These are phyloP conservation scores for Hygrophorus pudorinus DNA, from an alignment of 768 basidiomycete genomes.

Conservation along the genomic window DNA sequence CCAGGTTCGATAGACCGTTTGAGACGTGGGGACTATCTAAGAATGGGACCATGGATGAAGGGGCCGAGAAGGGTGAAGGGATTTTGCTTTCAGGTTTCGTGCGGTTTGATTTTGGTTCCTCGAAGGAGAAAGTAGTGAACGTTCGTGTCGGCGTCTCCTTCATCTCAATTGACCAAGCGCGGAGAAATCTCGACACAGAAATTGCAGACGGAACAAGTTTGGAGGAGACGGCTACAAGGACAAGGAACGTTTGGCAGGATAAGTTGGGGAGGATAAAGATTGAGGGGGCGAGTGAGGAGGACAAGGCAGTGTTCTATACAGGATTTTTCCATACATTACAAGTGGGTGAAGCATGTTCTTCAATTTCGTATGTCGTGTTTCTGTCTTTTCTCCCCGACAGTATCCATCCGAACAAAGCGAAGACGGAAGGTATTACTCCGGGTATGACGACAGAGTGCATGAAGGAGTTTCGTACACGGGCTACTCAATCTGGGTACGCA, in stretches of 20 bases:
- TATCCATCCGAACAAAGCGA: constrained; percentile 58
- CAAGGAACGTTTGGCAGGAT: constrained; percentile 35
- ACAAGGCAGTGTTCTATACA: constrained; percentile 35
- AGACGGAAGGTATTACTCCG: constrained; percentile 54
- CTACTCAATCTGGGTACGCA: constrained; percentile 66
- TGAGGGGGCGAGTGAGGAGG: constrained; percentile 28
- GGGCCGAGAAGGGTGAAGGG: constrained; percentile 20
- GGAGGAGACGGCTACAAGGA: constrained; percentile 32
- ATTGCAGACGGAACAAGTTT: constrained; percentile 32
- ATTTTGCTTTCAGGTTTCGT: constrained; percentile 33
- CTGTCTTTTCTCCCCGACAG: too few species aligned
- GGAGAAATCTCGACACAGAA: constrained; percentile 35
- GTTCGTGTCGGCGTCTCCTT: constrained; percentile 53
- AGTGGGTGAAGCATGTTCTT: constrained; percentile 7
- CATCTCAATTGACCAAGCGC: constrained; percentile 48
- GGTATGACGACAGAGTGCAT: constrained; percentile 59
- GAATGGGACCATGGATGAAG: constrained; percentile 23
- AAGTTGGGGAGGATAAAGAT: constrained; percentile 35
- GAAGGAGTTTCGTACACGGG: constrained; percentile 65
- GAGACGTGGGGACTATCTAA: constrained; percentile 31
- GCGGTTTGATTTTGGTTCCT: constrained; percentile 25
- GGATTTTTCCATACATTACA: constrained; percentile 22
- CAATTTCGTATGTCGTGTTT: too few species aligned
- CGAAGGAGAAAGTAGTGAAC: constrained; percentile 22
- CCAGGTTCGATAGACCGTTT: constrained; percentile 36